Evolutionary conservation across 129 eudicot genomes (phyloP), one percentile per base, ranked within the genome.

Genomic region (Centrapalus pauciflorus): DNA sequence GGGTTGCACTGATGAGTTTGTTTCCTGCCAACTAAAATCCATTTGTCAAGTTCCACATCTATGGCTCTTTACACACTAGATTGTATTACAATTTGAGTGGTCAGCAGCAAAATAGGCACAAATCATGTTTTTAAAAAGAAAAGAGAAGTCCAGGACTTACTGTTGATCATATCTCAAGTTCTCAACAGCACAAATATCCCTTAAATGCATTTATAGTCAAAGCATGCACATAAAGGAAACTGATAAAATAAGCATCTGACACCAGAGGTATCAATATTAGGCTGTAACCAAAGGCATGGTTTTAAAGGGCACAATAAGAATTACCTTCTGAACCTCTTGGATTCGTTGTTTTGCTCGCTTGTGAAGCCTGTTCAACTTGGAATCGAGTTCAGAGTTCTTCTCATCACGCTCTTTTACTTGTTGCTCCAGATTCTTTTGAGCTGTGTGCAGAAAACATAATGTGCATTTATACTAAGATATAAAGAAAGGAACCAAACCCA

Each of bases 281-380:
- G 19, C 26, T 30, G 14, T 58, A 29, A 30, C 58, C 58, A 23
- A 17, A 8, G 40, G 55, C 66, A 67, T 61, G 55, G 7, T 13
- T 58, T 62, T 59, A 32, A 64, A 66, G 61, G 77, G 55, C 77
- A 64, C 61, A 55, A 11, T 66, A 57, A 17, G 24, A 70, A 48
- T 65, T 88, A 94, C 99, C 89, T 94, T 94, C 69, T 94, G 99
- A 81, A 94, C 97, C 58, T 94, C 99, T 79, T 94, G 97, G 55
- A 94, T 94, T 29, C 99, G 90, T 79, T 94, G 99, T 67, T 89
- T 94, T 78, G 99, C 99, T 73, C 99, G 82, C 83, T 94, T 94
- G 76, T 94, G 99, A 86, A 94, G 99, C 77, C 99, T 80, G 78
- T 71, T 94, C 62, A 94, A 77, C 81, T 94, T 94, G 66, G 96